A percentile compares a stretch with the other conserved stretches of the same genome.
Evolutionary conservation across 208 protist genomes (phyloP).

Genomic region (Phytomonas francai): DNA sequence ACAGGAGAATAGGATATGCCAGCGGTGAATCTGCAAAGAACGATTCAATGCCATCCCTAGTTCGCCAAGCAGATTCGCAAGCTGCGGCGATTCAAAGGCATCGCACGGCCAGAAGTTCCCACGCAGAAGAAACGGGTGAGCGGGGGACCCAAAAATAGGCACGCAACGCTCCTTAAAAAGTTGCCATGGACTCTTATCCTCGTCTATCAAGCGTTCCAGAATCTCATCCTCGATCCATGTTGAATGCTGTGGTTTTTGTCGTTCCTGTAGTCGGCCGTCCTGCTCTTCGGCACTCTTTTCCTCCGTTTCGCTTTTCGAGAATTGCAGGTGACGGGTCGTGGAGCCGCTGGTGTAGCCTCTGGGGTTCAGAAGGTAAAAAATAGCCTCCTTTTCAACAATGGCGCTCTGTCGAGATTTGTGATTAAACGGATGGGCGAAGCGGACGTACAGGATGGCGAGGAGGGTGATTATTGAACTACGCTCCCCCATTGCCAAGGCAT

Average conservation of each 20-base stretch:
- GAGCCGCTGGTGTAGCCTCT: conserved; percentile 17
- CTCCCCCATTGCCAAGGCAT: conserved; percentile 63
- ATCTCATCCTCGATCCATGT: not conserved
- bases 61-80: conserved; percentile 60
- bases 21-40: conserved; percentile 79
- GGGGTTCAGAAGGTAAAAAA: conserved; percentile 65
- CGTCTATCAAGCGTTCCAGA: conserved; percentile 33
- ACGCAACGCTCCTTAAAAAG: conserved; percentile 81
- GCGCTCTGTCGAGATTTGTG: conserved; percentile 74
- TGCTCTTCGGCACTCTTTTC: conserved; percentile 3
- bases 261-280: not conserved
- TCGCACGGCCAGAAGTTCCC: conserved; percentile 85
- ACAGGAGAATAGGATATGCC: conserved; percentile 78
- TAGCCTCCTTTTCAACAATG: conserved; percentile 43
- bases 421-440: conserved; percentile 85
- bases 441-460: conserved; percentile 76
- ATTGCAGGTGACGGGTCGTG: not conserved
- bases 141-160: conserved; percentile 60
- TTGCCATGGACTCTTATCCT: conserved; percentile 84
- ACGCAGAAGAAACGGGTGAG: conserved; percentile 76
- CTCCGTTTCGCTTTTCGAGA: conserved; percentile 3
- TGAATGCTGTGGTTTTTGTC: conserved; percentile 1
- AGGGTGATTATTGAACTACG: conserved; percentile 53
- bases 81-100: conserved; percentile 74
- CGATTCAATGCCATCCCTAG: conserved; percentile 73